Conservation (phyloP, 768 basidiomycete genomes). For the Saitozyma sp. region DNA sequence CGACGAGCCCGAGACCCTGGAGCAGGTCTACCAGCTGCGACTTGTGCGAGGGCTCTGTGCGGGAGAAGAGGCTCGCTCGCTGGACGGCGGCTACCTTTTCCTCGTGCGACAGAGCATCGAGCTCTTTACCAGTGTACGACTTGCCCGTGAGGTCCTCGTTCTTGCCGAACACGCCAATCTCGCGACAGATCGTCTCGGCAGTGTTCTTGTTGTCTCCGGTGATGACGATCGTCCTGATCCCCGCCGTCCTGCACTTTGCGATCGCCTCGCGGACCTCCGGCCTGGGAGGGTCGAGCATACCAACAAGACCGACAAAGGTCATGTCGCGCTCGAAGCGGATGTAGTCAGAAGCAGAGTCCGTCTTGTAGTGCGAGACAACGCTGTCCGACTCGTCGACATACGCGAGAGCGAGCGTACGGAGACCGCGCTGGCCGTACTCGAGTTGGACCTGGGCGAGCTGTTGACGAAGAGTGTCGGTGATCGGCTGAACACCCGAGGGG, state of each 20-base stretch:
- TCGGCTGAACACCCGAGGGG: conserved; percentile 62
- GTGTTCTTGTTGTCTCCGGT: conserved; percentile 98
- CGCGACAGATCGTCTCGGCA: conserved; percentile 92
- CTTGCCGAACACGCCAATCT: conserved; percentile 88
- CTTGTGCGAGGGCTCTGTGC: conserved; percentile 95
- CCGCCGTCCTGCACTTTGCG: conserved; percentile 85
- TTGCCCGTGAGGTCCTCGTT: conserved; percentile 89
- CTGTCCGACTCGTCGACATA: conserved; percentile 75
- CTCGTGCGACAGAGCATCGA: conserved; percentile 74
- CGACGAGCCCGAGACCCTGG: conserved; percentile 86
- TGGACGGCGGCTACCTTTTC: conserved; percentile 86
- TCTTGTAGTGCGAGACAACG: conserved; percentile 77
- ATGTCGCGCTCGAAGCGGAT: conserved; percentile 85
- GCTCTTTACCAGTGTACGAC: conserved; percentile 90
- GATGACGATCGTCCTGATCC: conserved; percentile 94
- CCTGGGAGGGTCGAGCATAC: conserved; percentile 96
- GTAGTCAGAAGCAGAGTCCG: conserved; percentile 77
- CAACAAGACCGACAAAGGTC: conserved; percentile 91
- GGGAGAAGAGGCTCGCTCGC: conserved; percentile 81
- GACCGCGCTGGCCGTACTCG: conserved; percentile 74
- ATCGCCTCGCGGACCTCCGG: conserved; percentile 87
- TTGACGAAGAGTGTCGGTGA: conserved; percentile 65
- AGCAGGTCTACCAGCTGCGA: conserved; percentile 89
- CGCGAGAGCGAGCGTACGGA: conserved; percentile 88
- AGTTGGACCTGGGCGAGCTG: conserved; percentile 66